These are phyloP conservation scores for Arctium minus DNA, from an alignment of 129 eudicot species.

Conservation along the genomic window DNA sequence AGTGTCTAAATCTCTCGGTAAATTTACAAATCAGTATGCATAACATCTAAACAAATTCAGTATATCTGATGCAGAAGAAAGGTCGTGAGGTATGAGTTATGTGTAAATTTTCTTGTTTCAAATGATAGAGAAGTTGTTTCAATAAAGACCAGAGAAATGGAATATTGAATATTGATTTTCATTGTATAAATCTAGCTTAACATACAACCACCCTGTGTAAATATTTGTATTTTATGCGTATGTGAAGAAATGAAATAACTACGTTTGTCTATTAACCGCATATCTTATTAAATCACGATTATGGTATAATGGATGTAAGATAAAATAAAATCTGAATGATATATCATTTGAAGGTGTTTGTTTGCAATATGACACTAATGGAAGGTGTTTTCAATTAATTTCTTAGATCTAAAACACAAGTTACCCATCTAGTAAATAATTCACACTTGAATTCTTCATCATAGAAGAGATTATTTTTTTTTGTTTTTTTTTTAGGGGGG, in stretches of 20 bases:
- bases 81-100: neutral
- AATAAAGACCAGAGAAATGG: neutral
- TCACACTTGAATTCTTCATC: neutral
- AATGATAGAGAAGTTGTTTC: neutral
- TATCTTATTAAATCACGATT: neutral
- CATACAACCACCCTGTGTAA: neutral
- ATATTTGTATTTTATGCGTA: neutral
- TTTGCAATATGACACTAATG: neutral
- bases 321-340: neutral
- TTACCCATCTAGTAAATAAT: neutral
- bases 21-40: neutral
- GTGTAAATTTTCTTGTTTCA: neutral
- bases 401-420: neutral
- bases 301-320: neutral
- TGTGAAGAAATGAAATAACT: neutral
- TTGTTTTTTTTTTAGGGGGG: too few species aligned
- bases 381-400: neutral
- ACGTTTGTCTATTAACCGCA: neutral
- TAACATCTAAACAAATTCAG: neutral
- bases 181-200: neutral
- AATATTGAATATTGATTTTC: neutral
- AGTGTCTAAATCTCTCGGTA: neutral
- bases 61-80: neutral
- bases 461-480: neutral
- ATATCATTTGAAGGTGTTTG: neutral